These are phyloP conservation scores for Russula ochroleuca DNA, from an alignment of 768 basidiomycete species.

Conservation along the genomic window DNA sequence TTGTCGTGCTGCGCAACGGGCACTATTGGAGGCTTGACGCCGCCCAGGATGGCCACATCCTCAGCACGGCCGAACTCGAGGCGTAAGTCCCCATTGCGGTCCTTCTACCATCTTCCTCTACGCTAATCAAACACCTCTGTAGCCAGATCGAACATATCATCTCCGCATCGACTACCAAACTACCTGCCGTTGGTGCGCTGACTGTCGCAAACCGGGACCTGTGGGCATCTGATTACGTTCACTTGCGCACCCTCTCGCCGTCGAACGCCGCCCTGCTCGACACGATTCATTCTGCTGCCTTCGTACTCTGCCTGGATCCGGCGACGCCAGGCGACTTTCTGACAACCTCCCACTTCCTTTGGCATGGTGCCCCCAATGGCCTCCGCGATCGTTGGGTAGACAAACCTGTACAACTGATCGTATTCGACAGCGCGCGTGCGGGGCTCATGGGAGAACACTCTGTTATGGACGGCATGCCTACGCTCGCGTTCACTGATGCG, in stretches of 20 bases:
- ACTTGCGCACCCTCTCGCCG: conserved; percentile 47
- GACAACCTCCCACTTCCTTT: conserved; percentile 64
- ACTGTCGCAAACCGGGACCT: conserved; percentile 76
- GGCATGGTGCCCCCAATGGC: conserved; percentile 70
- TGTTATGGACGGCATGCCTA: conserved; percentile 87
- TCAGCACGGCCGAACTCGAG: conserved; percentile 62
- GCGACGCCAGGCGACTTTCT: conserved; percentile 50
- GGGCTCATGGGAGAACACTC: conserved; percentile 94
- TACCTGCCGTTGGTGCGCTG: conserved; percentile 72
- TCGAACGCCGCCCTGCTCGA: conserved; percentile 62
- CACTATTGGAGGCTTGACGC: conserved; percentile 78
- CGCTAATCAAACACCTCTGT: not conserved
- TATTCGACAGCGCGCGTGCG: conserved; percentile 75
- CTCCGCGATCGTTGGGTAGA: conserved; percentile 81
- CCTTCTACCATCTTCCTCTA: not conserved
- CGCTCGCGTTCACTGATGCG: conserved; percentile 65
- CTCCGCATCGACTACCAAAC: conserved; percentile 49
- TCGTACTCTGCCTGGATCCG: conserved; percentile 74
- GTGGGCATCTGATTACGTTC: conserved; percentile 57
- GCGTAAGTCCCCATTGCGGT: conserved; percentile 39
- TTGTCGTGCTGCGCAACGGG: conserved; percentile 82
- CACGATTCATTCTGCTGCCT: conserved; percentile 80
- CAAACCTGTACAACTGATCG: conserved; percentile 83
- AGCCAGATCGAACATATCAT: conserved; percentile 75
- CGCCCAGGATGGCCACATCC: conserved; percentile 48